phyloP scores from a whole-genome alignment of 345 rosid genomes.

The Eucalyptus microcorys region DNA sequence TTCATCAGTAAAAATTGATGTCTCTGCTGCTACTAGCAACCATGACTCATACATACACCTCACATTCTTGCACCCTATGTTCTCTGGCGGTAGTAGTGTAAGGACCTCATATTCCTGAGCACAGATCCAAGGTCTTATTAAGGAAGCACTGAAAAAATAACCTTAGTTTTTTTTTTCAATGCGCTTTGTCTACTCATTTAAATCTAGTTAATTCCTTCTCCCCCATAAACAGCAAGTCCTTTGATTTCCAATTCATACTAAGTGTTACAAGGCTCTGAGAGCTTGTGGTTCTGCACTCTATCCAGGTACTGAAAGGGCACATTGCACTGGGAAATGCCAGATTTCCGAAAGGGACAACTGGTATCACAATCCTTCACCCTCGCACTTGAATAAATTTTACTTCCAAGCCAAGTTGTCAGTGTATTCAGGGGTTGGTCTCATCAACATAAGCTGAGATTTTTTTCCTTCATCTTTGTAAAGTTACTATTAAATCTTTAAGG shows the following conservation, averaged over 20 bases:
- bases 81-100: background rate
- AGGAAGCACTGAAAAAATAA: background rate
- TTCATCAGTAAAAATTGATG: background rate
- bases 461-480: background rate
- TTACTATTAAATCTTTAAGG: constrained; percentile 23
- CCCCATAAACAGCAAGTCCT: background rate
- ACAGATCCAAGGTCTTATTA: background rate
- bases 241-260: background rate
- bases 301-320: constrained; percentile 91
- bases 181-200: background rate
- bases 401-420: background rate
- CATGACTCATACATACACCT: background rate
- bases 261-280: background rate
- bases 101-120: background rate
- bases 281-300: background rate
- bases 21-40: background rate
- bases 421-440: background rate
- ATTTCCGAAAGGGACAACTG: constrained; percentile 88
- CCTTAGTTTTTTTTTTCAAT: background rate
- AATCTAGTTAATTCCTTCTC: background rate
- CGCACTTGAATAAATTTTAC: background rate
- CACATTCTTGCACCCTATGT: background rate
- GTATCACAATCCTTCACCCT: constrained; percentile 16
- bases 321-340: constrained; percentile 74
- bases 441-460: background rate